phyloP scores from a whole-genome alignment of 2,329 filamentous ascomycete species.

The Capronia coronata region DNA sequence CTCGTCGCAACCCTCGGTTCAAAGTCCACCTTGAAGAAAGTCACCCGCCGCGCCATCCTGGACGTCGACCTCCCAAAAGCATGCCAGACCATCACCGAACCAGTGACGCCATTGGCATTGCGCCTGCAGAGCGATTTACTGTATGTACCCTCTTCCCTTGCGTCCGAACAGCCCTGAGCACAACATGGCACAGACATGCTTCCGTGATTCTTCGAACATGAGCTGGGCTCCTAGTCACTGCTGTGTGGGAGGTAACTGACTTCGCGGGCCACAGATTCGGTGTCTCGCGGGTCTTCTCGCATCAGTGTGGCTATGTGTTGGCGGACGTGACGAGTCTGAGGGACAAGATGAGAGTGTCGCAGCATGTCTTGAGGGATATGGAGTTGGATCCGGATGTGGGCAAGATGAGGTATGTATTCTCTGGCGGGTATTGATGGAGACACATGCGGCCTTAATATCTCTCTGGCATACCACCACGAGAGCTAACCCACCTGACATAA shows the following conservation, averaged over 20 bases:
- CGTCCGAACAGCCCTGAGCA: no score
- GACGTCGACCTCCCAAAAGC: slow-evolving; percentile 81
- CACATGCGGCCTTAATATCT: no score
- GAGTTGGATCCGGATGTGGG: slow-evolving; percentile 65
- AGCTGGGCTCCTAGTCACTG: no score
- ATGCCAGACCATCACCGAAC: slow-evolving; percentile 79
- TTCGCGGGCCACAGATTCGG: slow-evolving; percentile 53
- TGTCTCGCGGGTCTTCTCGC: slow-evolving; percentile 73
- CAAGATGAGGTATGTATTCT: slow-evolving; percentile 59
- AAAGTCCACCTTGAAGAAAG: slow-evolving; percentile 61
- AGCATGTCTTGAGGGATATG: slow-evolving; percentile 52
- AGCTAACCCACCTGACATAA: no score
- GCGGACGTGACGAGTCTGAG: slow-evolving; percentile 70
- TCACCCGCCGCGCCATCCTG: slow-evolving; percentile 80
- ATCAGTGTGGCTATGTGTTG: slow-evolving; percentile 83
- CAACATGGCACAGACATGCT: no score
- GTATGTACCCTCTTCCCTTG: slow-evolving; percentile 40
- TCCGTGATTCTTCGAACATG: no score
- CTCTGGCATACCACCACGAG: no score
- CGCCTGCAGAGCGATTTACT: slow-evolving; percentile 84
- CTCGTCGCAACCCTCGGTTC: slow-evolving; percentile 81
- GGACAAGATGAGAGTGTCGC: slow-evolving; percentile 63
- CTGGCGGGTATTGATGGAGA: no score
- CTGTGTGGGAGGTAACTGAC: slow-evolving; percentile 20
- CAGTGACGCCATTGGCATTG: slow-evolving; percentile 79